phyloP scores from a whole-genome alignment of 805 yeast species.

The Kodamaea kakaduensis region DNA sequence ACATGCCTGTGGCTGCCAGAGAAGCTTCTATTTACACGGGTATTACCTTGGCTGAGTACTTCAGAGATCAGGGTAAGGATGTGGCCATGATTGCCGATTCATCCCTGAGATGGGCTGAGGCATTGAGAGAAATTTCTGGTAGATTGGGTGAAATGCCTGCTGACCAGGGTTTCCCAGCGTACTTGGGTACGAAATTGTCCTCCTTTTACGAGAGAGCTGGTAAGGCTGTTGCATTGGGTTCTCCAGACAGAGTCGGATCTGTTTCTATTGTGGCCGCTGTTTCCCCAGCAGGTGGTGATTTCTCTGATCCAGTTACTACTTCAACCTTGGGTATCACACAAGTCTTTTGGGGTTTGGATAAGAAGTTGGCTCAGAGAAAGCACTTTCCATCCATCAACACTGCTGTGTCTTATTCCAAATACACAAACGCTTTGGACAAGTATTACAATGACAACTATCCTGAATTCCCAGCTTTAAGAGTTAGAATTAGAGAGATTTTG shows the following conservation, averaged over 20 bases:
- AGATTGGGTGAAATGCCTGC: slow-evolving; percentile 99
- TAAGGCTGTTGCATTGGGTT: slow-evolving; percentile 89
- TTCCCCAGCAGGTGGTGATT: slow-evolving; percentile 99
- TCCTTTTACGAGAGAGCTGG: slow-evolving; percentile 99
- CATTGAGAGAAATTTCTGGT: slow-evolving; percentile 98
- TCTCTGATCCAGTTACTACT: slow-evolving; percentile 99
- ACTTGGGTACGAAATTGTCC: slow-evolving; percentile 96
- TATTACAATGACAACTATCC: slow-evolving; percentile 85
- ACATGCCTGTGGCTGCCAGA: slow-evolving; percentile 99
- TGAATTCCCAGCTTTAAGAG: slow-evolving; percentile 87
- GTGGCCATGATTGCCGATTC: slow-evolving; percentile 99
- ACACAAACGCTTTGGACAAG: slow-evolving; percentile 79
- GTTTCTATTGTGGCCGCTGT: slow-evolving; percentile 99
- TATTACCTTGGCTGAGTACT: slow-evolving; percentile 96
- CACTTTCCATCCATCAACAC: slow-evolving; percentile 99
- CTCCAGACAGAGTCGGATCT: slow-evolving; percentile 94
- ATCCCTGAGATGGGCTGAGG: slow-evolving; percentile 99
- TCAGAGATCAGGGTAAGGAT: slow-evolving; percentile 99
- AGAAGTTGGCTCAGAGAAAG: slow-evolving; percentile 98
- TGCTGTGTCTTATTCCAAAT: slow-evolving; percentile 93
- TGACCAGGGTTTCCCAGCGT: slow-evolving; percentile 99
- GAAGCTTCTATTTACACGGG: slow-evolving; percentile 99
- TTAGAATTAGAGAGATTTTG: slow-evolving; percentile 87
- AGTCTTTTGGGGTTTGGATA: slow-evolving; percentile 99
- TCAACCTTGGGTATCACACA: slow-evolving; percentile 99